Percentiles rank a stretch among this genome's conserved stretches.
Evolutionary conservation across 768 basidiomycete species (phyloP).

Genomic region (Naganishia onofrii): DNA sequence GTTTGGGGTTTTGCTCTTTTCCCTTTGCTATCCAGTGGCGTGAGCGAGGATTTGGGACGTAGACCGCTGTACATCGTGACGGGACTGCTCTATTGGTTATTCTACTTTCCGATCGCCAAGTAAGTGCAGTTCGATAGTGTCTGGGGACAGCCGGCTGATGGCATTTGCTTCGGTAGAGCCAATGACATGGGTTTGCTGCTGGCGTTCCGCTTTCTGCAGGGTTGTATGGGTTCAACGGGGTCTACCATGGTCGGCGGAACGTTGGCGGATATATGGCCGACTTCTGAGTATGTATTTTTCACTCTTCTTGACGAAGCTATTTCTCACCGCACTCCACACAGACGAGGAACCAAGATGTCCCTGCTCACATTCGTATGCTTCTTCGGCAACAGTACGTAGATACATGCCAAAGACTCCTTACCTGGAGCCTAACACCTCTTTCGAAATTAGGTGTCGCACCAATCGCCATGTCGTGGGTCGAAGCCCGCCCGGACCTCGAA

Average conservation of each 20-base stretch:
- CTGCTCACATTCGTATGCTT: slow-evolving; percentile 1
- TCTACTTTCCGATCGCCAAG: slow-evolving; percentile 29
- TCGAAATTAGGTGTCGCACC: slow-evolving; percentile 65
- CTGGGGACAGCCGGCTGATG: slow-evolving; percentile 16
- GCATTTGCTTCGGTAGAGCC: slow-evolving; percentile 40
- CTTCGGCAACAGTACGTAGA: neutral
- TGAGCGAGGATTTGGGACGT: slow-evolving; percentile 37
- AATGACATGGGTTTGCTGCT: slow-evolving; percentile 51
- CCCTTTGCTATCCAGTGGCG: slow-evolving; percentile 46
- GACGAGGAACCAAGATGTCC: slow-evolving; percentile 29
- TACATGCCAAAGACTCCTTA: neutral
- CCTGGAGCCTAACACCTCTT: slow-evolving; percentile 40
- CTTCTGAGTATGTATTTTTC: slow-evolving; percentile 34
- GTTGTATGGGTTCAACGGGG: slow-evolving; percentile 50
- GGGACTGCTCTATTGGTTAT: slow-evolving; percentile 38
- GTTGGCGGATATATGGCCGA: slow-evolving; percentile 51
- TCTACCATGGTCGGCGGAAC: slow-evolving; percentile 54
- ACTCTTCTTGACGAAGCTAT: too few species aligned
- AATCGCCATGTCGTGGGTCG: slow-evolving; percentile 61
- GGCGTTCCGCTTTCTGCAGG: slow-evolving; percentile 49
- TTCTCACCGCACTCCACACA: too few species aligned
- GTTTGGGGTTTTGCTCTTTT: slow-evolving; percentile 47
- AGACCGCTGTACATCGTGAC: slow-evolving; percentile 46
- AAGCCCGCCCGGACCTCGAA: slow-evolving; percentile 59
- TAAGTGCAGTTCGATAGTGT: neutral